A percentile compares a stretch with the other conserved stretches of the same genome.
phyloP scores from a whole-genome alignment of 176 grass and related monocot genomes.

The Oryza coarctata region DNA sequence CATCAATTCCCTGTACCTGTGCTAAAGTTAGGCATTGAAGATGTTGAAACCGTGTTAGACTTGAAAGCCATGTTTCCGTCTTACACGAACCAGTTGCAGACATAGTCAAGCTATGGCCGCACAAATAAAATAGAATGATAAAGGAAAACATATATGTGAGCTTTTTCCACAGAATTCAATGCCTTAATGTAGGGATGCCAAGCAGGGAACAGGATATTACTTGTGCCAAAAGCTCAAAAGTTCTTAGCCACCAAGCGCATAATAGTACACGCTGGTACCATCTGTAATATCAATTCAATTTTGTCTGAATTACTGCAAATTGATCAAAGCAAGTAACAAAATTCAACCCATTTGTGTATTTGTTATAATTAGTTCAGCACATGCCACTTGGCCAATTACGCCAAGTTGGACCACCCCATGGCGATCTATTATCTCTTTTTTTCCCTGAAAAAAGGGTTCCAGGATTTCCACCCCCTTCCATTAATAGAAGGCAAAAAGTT shows the following conservation, averaged over 20 bases:
- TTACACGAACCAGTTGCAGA: background rate
- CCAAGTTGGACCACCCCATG: too few species aligned
- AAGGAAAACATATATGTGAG: background rate
- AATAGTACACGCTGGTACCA: too few species aligned
- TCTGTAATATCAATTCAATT: too few species aligned
- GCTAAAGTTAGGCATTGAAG: background rate
- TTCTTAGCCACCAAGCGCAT: background rate
- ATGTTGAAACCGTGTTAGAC: background rate
- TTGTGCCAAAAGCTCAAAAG: background rate
- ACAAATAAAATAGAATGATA: background rate
- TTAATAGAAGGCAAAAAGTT: background rate
- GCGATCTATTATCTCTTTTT: too few species aligned
- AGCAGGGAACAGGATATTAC: background rate
- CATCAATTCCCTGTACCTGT: constrained; percentile 1
- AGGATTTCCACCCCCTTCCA: background rate
- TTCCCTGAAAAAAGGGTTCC: background rate
- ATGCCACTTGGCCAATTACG: background rate
- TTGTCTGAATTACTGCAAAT: background rate
- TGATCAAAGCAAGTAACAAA: background rate
- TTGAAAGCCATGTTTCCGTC: background rate
- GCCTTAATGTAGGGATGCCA: background rate
- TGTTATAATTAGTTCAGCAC: background rate
- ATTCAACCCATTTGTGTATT: background rate
- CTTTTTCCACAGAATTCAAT: background rate
- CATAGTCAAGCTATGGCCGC: background rate